These are phyloP conservation scores for Oryza glaberrima DNA, from an alignment of 176 grass and related monocot genomes.

Conservation along the genomic window DNA sequence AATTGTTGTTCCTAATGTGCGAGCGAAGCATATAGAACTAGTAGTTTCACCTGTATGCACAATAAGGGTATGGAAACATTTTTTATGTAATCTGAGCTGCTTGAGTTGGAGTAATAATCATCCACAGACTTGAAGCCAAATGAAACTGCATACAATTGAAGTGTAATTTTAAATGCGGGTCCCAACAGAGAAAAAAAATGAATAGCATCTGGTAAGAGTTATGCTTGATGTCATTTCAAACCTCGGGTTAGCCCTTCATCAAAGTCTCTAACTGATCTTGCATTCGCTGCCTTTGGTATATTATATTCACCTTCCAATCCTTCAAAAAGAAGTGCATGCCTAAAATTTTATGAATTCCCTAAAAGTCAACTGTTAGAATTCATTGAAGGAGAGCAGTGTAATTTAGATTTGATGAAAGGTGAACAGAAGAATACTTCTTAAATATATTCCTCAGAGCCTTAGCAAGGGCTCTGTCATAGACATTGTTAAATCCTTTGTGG, in stretches of 20 bases:
- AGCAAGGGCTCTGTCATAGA: conserved; percentile 89
- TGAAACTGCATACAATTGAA: conserved; percentile 64
- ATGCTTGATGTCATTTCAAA: conserved; percentile 29
- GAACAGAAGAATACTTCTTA: conserved; percentile 68
- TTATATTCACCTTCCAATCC: conserved; percentile 84
- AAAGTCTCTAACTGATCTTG: conserved; percentile 90
- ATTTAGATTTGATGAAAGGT: conserved; percentile 29
- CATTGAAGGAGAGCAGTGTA: conserved; percentile 4
- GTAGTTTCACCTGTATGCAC: conserved; percentile 86
- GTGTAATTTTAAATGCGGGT: conserved; percentile 21
- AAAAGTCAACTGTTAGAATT: conserved; percentile 45
- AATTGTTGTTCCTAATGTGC: conserved; percentile 11
- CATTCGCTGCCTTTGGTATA: conserved; percentile 74
- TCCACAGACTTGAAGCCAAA: conserved; percentile 99
- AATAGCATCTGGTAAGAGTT: neutral
- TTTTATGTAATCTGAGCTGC: conserved; percentile 89
- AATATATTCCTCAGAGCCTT: conserved; percentile 67
- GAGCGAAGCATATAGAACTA: conserved; percentile 19
- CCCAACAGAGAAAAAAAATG: conserved; percentile 2
- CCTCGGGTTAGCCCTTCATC: conserved; percentile 93
- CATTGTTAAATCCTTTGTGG: conserved; percentile 92
- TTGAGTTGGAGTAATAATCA: conserved; percentile 96
- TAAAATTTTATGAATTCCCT: conserved; percentile 53
- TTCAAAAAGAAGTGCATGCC: conserved; percentile 87
- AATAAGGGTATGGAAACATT: conserved; percentile 83